phyloP scores from a whole-genome alignment of 2,329 filamentous ascomycete species.

The Colletotrichum acutatum region DNA sequence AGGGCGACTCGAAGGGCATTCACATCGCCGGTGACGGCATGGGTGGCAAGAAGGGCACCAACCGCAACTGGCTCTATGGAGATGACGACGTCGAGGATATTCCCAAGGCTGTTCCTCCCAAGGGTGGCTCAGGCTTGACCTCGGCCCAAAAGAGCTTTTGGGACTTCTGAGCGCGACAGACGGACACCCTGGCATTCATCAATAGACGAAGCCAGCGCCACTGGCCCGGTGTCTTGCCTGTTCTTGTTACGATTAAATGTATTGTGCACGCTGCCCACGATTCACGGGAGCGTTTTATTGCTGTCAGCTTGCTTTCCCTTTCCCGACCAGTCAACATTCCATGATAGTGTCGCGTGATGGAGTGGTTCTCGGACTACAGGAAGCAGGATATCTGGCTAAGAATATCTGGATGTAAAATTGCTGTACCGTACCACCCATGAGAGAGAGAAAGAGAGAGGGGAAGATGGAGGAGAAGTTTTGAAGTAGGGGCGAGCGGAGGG shows the following conservation, averaged over 20 bases:
- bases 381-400: background rate
- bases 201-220: background rate
- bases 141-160: slow-evolving; percentile 55
- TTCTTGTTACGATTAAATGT: slow-evolving; percentile 42
- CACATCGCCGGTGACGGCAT: slow-evolving; percentile 72
- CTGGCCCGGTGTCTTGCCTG: slow-evolving; percentile 22
- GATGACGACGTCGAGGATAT: slow-evolving; percentile 56
- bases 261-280: slow-evolving; percentile 46
- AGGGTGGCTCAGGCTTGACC: slow-evolving; percentile 45
- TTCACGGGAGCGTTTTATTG: slow-evolving; percentile 41
- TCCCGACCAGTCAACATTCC: background rate
- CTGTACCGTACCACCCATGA: slow-evolving; percentile 1
- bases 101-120: slow-evolving; percentile 49
- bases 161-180: slow-evolving; percentile 53
- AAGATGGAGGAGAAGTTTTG: slow-evolving; percentile 14
- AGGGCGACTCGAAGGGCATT: slow-evolving; percentile 47
- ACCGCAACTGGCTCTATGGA: slow-evolving; percentile 68
- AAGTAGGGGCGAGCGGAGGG: slow-evolving; percentile 10
- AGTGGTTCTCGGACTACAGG: background rate
- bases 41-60: slow-evolving; percentile 68
- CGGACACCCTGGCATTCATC: slow-evolving; percentile 14
- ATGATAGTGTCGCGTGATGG: background rate
- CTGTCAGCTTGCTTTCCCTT: slow-evolving; percentile 29
- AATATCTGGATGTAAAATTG: slow-evolving; percentile 16
- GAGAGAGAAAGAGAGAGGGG: background rate